phyloP scores from a whole-genome alignment of 2,329 filamentous ascomycete species.

The Aspergillus sp. region DNA sequence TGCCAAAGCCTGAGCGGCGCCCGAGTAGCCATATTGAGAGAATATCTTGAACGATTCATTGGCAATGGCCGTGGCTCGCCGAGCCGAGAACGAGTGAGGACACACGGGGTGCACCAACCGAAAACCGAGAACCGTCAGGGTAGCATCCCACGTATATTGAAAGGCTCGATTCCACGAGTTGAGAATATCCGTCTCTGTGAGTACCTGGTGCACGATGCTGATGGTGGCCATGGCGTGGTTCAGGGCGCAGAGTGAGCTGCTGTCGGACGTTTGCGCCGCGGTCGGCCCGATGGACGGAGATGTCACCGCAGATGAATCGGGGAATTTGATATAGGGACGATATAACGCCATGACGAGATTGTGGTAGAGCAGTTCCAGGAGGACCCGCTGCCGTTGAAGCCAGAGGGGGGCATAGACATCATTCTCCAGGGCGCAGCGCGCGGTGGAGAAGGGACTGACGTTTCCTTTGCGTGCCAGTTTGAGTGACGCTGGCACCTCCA shows the following conservation, averaged over 20 bases:
- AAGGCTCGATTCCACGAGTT: constrained; percentile 1
- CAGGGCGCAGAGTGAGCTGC: neutral
- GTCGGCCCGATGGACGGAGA: neutral
- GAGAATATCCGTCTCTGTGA: neutral
- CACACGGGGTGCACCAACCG: neutral
- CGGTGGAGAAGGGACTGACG: constrained; percentile 37
- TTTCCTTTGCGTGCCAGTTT: constrained; percentile 36
- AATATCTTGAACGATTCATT: neutral
- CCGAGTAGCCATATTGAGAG: neutral
- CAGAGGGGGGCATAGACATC: constrained; percentile 18
- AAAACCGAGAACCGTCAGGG: constrained; percentile 1
- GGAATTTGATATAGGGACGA: constrained; percentile 1
- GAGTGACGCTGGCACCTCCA: constrained; percentile 37
- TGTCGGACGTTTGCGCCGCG: neutral
- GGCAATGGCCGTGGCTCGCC: neutral
- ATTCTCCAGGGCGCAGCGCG: constrained; percentile 32
- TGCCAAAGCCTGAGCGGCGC: neutral
- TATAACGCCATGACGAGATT: neutral
- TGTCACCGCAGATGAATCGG: neutral
- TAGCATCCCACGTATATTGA: constrained; percentile 1
- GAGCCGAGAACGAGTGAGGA: neutral
- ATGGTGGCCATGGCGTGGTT: constrained; percentile 1
- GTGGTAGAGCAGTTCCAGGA: constrained; percentile 5
- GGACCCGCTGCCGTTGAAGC: constrained; percentile 4
- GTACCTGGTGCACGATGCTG: neutral